Evolutionary conservation across 2,329 filamentous ascomycete genomes (phyloP), one percentile per base, ranked within the genome.

Genomic region (Calonectria henricotiae): DNA sequence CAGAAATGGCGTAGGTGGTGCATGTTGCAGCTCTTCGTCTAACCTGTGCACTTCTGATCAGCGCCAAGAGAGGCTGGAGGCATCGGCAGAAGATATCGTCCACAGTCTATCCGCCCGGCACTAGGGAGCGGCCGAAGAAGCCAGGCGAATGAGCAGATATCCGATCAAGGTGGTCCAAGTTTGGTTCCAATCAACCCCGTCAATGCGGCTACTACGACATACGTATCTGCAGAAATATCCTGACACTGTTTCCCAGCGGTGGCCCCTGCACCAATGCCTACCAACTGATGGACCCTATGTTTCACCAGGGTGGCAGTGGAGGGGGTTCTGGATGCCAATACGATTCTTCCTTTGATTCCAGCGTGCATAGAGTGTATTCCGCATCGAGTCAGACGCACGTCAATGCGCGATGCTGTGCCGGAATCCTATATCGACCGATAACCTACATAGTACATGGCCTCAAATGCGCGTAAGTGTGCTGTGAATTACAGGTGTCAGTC

Each of bases 241-340:
- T 74, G 70, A 71, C 58, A 55, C 60, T 64, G 58, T 49, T 68
- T 60, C 61, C 60, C 60, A 62, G 55, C 23, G 15, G 27, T 65
- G 47, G 35, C 62, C 67, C 62, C 46, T 69, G 62, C 67, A 54
- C 58, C 61, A 27, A 44, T 62, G 39, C 63, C 62, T 55, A n/a
- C 68, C 46, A 32, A 27, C 37, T 74, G 74, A 67, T 75, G 63
- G 69, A 60, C 66, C 68, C 46, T 73, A 75, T 73, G 75, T 77
- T 77, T 77, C 74, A 77, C 75, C 58, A 74, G 67, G 65, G 67
- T 58, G 51, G n/a, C 55, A 51, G 66, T 60, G 30, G 54, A 61
- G 39, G 39, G 39, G 49, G 62, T 67, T 67, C 65, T 71, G 68
- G 67, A 60, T 54, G 63, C 41, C 30, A 39, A 55, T 44, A 27